Evolutionary conservation across 169 alveolate species (phyloP), one percentile per base, ranked within the genome.

Genomic region (Plasmodium chabaudi): DNA sequence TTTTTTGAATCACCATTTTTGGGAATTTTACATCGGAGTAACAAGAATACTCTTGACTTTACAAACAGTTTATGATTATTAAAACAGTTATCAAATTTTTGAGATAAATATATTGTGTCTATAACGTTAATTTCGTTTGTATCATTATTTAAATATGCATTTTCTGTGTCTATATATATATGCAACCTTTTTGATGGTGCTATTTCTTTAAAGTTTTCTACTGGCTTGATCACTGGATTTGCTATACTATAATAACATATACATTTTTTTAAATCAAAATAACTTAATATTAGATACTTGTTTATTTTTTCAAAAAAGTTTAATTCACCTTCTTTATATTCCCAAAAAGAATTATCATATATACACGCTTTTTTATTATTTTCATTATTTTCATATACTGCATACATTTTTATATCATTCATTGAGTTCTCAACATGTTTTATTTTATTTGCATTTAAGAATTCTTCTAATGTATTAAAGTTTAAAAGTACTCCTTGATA

Each of bases 231-330:
- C 4, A 82, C 63, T 9, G 90, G 90, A 19, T 82, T 82, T 23
- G 90, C 84, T 70, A 69, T 53, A 46, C 79, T 69, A 21, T 69
- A 82, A 13, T 82, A 82, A 47, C 90, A 82, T 70, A 68, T 15
- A 21, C 55, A 68, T 19, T 65, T 21, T 67, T 82, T 55, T 3
- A 82, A 60, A 39, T 82, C 90, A 1, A 82, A 44, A 56, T 53
- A 82, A 9, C 74, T 67, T 17, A 82, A 69, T 56, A 82, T 82
- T 68, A 82, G 12, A 57, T 68, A 82, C 27, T 57, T 68, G 39
- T 82, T 82, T 42, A 82, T 67, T 69, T 82, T 82, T 69, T 82
- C 90, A 42, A 77, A 63, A 34, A 63, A 49, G n/a, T 19, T 47
- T 82, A 67, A 47, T 61, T 57, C 71, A 51, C 42, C 59, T 44